These are phyloP conservation scores for Knufia petricola DNA, from an alignment of 2,329 filamentous ascomycete species.

Conservation along the genomic window DNA sequence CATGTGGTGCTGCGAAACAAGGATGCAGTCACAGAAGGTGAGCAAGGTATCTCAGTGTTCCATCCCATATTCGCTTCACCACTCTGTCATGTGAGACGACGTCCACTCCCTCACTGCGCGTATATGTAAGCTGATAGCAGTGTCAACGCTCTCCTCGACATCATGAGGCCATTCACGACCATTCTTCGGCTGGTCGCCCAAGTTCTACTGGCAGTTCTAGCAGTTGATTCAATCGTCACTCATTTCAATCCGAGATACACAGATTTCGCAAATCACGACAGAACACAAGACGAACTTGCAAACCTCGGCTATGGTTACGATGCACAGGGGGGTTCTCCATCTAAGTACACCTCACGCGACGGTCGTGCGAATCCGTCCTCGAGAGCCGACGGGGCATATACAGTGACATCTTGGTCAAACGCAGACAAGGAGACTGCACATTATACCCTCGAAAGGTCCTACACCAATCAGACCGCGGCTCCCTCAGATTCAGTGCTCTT, in stretches of 20 bases:
- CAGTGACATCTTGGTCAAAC: neutral
- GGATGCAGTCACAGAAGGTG: neutral
- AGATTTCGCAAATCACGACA: neutral
- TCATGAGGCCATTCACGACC: neutral
- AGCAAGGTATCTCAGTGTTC: neutral
- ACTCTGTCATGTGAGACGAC: neutral
- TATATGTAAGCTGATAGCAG: neutral
- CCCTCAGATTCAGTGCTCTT: slow-evolving; percentile 1
- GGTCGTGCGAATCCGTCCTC: neutral
- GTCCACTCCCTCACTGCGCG: neutral
- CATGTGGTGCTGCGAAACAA: neutral
- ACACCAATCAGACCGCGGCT: neutral
- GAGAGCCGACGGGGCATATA: neutral
- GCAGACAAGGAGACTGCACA: neutral
- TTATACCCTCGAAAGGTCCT: slow-evolving; percentile 1
- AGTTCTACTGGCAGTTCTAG: neutral
- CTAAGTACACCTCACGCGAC: neutral
- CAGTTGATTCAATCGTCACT: slow-evolving; percentile 1
- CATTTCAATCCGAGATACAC: neutral
- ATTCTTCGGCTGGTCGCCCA: neutral
- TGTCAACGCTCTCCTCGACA: neutral
- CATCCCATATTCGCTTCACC: neutral
- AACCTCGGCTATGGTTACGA: neutral
- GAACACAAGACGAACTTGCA: neutral
- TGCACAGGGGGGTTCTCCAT: neutral